A percentile compares a stretch with the other conserved stretches of the same genome.
These are phyloP conservation scores for Tardiomyces blankii DNA, from an alignment of 1,139 yeast genomes.

Conservation along the genomic window DNA sequence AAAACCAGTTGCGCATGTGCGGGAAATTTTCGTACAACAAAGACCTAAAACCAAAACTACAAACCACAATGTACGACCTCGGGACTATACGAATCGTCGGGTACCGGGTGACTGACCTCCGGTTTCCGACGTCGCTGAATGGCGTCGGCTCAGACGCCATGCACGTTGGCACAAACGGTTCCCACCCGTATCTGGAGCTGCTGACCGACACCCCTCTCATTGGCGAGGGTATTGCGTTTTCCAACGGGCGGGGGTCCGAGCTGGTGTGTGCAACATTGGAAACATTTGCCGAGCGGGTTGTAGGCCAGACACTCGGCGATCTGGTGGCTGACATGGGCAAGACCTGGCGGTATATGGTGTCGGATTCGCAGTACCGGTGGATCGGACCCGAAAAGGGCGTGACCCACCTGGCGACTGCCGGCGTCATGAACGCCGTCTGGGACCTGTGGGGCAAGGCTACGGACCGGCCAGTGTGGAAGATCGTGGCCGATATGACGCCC, in stretches of 20 bases:
- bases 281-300: conserved; percentile 16
- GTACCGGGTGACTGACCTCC: conserved; percentile 20
- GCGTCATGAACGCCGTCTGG: conserved; percentile 25
- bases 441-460: conserved; percentile 28
- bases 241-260: conserved; percentile 20
- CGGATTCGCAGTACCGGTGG: conserved; percentile 28
- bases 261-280: conserved; percentile 17
- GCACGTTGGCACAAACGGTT: conserved; percentile 27
- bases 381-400: conserved; percentile 28
- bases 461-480: conserved; percentile 26
- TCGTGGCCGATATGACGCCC: conserved; percentile 23
- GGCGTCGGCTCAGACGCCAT: conserved; percentile 29
- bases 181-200: conserved; percentile 17
- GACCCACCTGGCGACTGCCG: conserved; percentile 22
- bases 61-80: conserved; percentile 4
- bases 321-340: conserved; percentile 25
- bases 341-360: conserved; percentile 27
- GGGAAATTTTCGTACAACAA: too few species aligned
- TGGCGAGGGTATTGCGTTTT: conserved; percentile 19
- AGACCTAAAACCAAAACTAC: too few species aligned
- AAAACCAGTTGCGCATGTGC: too few species aligned
- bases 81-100: conserved; percentile 14
- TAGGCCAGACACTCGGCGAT: conserved; percentile 17
- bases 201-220: conserved; percentile 11
- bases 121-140: conserved; percentile 27